Base-by-base conservation (phyloP, 2,329 filamentous ascomycete genomes). In the Nothopassalora personata region DNA sequence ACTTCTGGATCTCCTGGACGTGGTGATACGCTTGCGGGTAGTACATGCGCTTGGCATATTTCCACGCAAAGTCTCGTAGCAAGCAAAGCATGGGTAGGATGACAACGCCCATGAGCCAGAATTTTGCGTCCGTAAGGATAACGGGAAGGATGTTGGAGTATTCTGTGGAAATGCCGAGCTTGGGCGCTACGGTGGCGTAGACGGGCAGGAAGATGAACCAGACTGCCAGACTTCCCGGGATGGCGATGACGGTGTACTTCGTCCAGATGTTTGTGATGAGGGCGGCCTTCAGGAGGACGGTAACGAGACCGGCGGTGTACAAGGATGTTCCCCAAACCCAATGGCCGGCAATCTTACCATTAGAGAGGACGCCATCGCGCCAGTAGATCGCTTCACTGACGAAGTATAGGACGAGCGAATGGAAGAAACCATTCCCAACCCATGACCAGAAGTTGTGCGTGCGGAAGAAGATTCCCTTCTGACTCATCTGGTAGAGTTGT, bases 1-100 rank as follows among this genome's bases (percentile, higher is more conserved):
- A 99, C 78, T 99, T 99, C 76, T 99, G 94, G 68, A 99, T 99
- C 79, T 99, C 94, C 76, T 99, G 94, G 64, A 99, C 94, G 74
- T 99, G 94, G 69, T 99, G 94, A 71, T 99, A 99, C 47, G 90
- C 86, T 76, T 97, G 89, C 23, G 94, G 94, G 67, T 87, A 88
- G 78, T 97, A 99, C 91, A 99, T 97, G 65, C 94, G 85, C 81
- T 96, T 97, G 62, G 85, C 86, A 68, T 97, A 99, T 80, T 99
- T 99, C 92, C 93, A 99, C 3, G 88, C 86, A 75, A 96, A 90
- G 73, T 99, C 94, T 69, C 94, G 83, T 53, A 92, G 76, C 53
- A 99, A 81, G 74, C 93, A 97, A 52, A 97, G 75, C 7, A 86
- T 80, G 0, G 93, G 89, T 45, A 99, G 77, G 5, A 89, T 85